A percentile compares a stretch with the other conserved stretches of the same genome.
These are phyloP conservation scores for Tetracentron sinense DNA, from an alignment of 164 flowering plant species.

Conservation along the genomic window DNA sequence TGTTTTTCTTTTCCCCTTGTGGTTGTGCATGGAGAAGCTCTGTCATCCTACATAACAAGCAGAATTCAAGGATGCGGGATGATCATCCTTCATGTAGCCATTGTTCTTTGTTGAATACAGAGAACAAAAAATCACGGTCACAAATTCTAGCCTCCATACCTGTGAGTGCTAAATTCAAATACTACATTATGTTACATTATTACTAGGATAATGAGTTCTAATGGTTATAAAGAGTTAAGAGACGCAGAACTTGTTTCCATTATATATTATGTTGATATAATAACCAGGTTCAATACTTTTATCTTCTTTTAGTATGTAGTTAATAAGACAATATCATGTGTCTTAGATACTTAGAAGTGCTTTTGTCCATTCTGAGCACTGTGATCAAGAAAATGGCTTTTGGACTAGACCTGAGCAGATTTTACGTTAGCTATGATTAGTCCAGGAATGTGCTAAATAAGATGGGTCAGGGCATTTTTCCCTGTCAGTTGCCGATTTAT, in stretches of 20 bases:
- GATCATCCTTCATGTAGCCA: slow-evolving; percentile 14
- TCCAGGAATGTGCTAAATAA: too few species aligned
- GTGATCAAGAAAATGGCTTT: too few species aligned
- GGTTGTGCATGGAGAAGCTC: background rate
- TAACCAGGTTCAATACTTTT: too few species aligned
- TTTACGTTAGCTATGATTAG: too few species aligned
- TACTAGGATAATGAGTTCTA: background rate
- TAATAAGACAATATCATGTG: too few species aligned
- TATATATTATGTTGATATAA: too few species aligned
- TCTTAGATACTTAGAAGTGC: background rate
- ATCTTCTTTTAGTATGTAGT: too few species aligned
- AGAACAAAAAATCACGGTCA: slow-evolving; percentile 8
- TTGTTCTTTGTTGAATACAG: slow-evolving; percentile 6
- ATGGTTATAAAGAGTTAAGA: background rate
- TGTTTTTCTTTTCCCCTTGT: background rate
- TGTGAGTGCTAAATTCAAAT: slow-evolving; percentile 14
- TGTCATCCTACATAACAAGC: background rate
- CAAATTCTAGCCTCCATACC: background rate
- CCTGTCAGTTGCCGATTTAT: too few species aligned
- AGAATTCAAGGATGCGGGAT: slow-evolving; percentile 7
- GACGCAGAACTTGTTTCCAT: background rate
- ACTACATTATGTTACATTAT: background rate
- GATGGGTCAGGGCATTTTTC: too few species aligned
- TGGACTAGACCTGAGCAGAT: too few species aligned
- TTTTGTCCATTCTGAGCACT: too few species aligned